These are phyloP conservation scores for Hymenoscyphus repandus DNA, from an alignment of 2,329 filamentous ascomycete genomes.

Conservation along the genomic window DNA sequence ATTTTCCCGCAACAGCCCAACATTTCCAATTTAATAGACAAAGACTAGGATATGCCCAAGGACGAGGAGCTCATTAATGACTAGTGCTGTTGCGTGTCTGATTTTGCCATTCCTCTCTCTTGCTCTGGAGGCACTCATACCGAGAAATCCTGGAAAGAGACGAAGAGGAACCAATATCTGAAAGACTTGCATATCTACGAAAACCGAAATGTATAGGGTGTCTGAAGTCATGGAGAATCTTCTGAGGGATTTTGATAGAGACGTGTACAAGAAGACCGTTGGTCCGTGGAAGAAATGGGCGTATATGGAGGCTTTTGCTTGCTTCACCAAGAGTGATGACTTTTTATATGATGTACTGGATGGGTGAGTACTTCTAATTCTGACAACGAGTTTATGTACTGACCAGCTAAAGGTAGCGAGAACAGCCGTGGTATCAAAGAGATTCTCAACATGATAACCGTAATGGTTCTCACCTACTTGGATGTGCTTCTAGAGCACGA, in stretches of 20 bases:
- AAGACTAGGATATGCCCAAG: conserved; percentile 19
- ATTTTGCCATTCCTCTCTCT: conserved; percentile 15
- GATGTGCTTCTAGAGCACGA: conserved; percentile 41
- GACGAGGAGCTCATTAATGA: conserved; percentile 12
- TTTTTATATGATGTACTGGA: conserved; percentile 2
- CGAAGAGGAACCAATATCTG: conserved; percentile 18
- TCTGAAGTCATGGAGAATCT: conserved; percentile 17
- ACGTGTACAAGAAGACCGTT: conserved; percentile 17
- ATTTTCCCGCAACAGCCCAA: conserved; percentile 22
- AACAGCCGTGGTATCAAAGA: conserved; percentile 10
- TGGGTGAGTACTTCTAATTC: conserved; percentile 7
- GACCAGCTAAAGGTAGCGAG: conserved; percentile 14
- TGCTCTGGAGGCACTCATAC: conserved; percentile 7
- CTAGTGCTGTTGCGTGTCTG: conserved; percentile 15
- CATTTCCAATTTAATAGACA: conserved; percentile 16
- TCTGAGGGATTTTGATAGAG: conserved; percentile 18
- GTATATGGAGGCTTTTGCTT: conserved; percentile 15
- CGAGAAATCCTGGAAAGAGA: conserved; percentile 11
- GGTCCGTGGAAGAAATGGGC: conserved; percentile 21
- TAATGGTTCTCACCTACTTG: conserved; percentile 51
- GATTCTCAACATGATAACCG: conserved; percentile 47
- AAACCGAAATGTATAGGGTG: conserved; percentile 20
- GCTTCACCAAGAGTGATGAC: conserved; percentile 10
- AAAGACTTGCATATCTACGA: conserved; percentile 19
- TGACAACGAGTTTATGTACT: neutral